Evolutionary conservation across 1,284 basidiomycete genomes (phyloP), one percentile per base, ranked within the genome.

Genomic region (Lignosus rhinocerotis): DNA sequence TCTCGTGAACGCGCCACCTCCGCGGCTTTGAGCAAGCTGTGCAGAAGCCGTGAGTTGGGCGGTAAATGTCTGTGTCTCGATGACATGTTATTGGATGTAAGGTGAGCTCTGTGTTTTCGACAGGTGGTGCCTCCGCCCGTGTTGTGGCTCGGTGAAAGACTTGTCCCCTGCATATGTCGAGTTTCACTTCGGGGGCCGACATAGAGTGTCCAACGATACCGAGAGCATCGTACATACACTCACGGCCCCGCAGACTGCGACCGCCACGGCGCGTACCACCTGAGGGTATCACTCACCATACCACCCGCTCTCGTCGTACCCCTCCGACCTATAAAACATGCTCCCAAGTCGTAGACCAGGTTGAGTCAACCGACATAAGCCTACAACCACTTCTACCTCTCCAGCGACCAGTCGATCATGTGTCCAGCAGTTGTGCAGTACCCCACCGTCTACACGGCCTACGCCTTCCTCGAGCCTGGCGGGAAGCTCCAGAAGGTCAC

Each of bases 391-490:
- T 2, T 38, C 17, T n/a, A 6, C n/a, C 10, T 17, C 7, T 10
- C 16, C 9, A 17, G 41, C 4, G 19, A 19, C n/a, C 36, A 43
- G 6, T 11, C n/a, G 43, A 10, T 14, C 6, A 62, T 59, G 55
- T 55, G 33, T 21, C 60, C 61, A 14, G 55, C 53, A 11, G 48
- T 53, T 17, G 55, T 62, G 6, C 53, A 58, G 41, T 55, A 51
- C 30, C 60, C 58, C n/a, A 45, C 56, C 30, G 53, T 64, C 12
- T 70, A 69, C 63, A 69, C 66, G 45, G 70, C 70, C n/a, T 67
- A 65, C 31, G 67, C 64, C 11, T 60, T 70, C 62, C 53, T 56
- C 38, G 61, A 65, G 53, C 62, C 66, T 33, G 67, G 64, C n/a
- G 65, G 64, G 10, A 34, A 53, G 21, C 62, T 70, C 16, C 59